phyloP scores from a whole-genome alignment of 1,284 basidiomycete genomes.

The Leccinum ponderosum region DNA sequence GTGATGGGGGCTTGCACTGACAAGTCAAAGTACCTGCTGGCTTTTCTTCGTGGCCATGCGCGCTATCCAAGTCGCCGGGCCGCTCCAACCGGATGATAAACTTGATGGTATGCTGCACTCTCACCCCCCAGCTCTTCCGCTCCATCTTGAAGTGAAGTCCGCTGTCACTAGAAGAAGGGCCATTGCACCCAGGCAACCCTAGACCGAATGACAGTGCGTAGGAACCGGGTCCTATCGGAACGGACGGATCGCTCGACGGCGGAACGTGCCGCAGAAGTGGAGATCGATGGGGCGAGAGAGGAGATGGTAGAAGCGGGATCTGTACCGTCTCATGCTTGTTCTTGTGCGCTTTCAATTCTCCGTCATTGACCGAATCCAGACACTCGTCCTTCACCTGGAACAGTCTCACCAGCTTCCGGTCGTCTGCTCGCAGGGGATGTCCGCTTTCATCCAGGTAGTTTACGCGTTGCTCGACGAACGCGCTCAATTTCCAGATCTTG shows the following conservation, averaged over 20 bases:
- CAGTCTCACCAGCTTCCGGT: constrained; percentile 11
- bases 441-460: constrained; percentile 8
- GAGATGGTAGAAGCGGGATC: constrained; percentile 63
- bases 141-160: constrained; percentile 78
- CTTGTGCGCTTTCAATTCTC: constrained; percentile 36
- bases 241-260: constrained; percentile 42
- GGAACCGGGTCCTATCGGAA: constrained; percentile 68
- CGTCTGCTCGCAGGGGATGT: constrained; percentile 2
- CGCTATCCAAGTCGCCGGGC: constrained; percentile 23
- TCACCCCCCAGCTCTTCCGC: constrained; percentile 79
- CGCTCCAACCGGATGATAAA: constrained; percentile 84
- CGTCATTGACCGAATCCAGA: constrained; percentile 73
- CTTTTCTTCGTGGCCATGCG: constrained; percentile 55
- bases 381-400: constrained; percentile 22
- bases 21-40: constrained; percentile 87
- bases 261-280: constrained; percentile 21
- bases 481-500: constrained; percentile 78
- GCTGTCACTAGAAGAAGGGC: neutral
- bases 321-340: constrained; percentile 36
- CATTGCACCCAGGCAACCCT: constrained; percentile 55
- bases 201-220: constrained; percentile 62
- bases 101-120: constrained; percentile 80
- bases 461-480: constrained; percentile 69
- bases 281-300: constrained; percentile 29
- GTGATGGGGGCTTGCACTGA: constrained; percentile 85